Evolutionary conservation across 768 basidiomycete species (phyloP).

Genomic region (Dentipellis sp.): DNA sequence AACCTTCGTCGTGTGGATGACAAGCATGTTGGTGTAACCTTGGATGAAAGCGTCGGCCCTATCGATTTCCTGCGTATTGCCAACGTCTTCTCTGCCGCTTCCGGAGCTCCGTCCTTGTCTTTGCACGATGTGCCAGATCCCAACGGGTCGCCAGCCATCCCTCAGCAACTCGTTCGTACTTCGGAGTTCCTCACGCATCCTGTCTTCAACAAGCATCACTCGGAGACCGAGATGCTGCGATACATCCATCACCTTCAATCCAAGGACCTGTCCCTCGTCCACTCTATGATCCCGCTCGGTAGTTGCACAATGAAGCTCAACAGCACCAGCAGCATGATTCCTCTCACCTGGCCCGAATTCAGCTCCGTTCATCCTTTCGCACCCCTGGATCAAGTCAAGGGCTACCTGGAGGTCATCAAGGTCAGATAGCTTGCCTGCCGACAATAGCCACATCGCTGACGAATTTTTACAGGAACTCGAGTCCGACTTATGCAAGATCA

Average conservation of each 20-base stretch:
- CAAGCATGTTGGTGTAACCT: constrained; percentile 71
- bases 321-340: constrained; percentile 96
- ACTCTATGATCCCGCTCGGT: constrained; percentile 93
- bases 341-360: constrained; percentile 92
- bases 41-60: constrained; percentile 84
- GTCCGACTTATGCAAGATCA: constrained; percentile 83
- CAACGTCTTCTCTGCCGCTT: constrained; percentile 71
- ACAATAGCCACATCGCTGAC: neutral
- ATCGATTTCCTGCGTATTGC: constrained; percentile 68
- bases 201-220: constrained; percentile 95
- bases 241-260: constrained; percentile 91
- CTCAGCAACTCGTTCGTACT: constrained; percentile 45
- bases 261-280: constrained; percentile 91
- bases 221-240: constrained; percentile 97
- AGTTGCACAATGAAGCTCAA: constrained; percentile 99
- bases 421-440: constrained; percentile 23
- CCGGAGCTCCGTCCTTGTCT: constrained; percentile 37
- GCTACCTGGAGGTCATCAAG: constrained; percentile 77
- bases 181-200: constrained; percentile 75
- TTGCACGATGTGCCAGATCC: constrained; percentile 33
- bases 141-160: constrained; percentile 38
- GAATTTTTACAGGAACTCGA: constrained; percentile 67
- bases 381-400: constrained; percentile 80
- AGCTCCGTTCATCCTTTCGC: constrained; percentile 88
- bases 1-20: constrained; percentile 79